Evolutionary conservation across 2,329 filamentous ascomycete genomes (phyloP).

Genomic region (Colletotrichum australisinense): DNA sequence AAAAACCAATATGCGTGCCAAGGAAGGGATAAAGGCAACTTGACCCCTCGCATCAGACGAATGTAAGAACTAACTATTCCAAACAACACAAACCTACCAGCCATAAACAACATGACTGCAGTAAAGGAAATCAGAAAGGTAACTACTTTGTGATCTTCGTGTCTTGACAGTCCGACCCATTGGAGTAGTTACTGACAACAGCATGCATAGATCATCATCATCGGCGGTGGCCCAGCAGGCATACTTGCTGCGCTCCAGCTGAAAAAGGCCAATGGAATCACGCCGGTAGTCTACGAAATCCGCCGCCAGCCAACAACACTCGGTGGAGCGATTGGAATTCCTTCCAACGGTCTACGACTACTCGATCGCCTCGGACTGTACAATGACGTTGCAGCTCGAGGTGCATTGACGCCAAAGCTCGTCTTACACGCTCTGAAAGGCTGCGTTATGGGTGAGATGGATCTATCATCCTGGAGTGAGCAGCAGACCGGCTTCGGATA

Average conservation of each 20-base stretch:
- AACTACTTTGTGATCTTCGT: not conserved
- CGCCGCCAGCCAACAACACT: conserved; percentile 7
- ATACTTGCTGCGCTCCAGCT: conserved; percentile 15
- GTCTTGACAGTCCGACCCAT: too few relatives aligned
- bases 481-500: conserved; percentile 27
- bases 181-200: not conserved
- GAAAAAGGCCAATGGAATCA: conserved; percentile 5
- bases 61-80: not conserved
- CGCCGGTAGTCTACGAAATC: conserved; percentile 21
- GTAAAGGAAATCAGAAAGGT: not conserved
- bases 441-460: conserved; percentile 17
- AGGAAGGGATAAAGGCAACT: not conserved
- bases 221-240: conserved; percentile 44
- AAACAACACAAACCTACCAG: not conserved
- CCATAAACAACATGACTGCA: not conserved
- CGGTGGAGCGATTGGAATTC: conserved; percentile 24
- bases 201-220: conserved; percentile 3
- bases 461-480: conserved; percentile 14
- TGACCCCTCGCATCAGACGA: not conserved
- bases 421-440: conserved; percentile 14
- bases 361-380: conserved; percentile 19
- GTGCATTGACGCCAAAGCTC: conserved; percentile 14
- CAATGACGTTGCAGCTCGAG: not conserved
- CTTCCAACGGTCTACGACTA: conserved; percentile 19
- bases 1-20: not conserved